A percentile compares a stretch with the other conserved stretches of the same genome.
Conservation (phyloP, 352 stramenopile species). For the Pythium sp. region DNA sequence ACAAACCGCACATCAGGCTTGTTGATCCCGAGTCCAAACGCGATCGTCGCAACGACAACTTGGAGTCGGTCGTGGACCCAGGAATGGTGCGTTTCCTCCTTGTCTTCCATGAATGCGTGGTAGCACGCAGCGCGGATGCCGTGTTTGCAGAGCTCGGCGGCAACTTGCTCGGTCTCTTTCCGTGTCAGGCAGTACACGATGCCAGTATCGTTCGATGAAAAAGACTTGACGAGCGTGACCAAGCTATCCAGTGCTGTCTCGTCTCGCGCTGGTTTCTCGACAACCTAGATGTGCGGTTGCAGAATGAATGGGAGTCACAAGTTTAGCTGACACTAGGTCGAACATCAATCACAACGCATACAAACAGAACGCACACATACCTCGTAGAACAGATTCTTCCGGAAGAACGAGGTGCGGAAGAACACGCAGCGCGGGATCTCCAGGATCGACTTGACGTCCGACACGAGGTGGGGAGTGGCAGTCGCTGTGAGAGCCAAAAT, state of each 20-base stretch:
- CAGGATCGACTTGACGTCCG: constrained; percentile 72
- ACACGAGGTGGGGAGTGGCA: constrained; percentile 67
- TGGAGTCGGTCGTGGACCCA: constrained; percentile 62
- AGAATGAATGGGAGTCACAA: constrained; percentile 6
- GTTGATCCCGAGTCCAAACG: constrained; percentile 94
- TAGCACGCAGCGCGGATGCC: constrained; percentile 87
- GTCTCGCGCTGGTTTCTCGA: constrained; percentile 49
- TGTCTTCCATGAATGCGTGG: constrained; percentile 79
- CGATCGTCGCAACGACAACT: constrained; percentile 92
- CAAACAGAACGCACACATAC: constrained; percentile 37
- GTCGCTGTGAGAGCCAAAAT: constrained; percentile 91
- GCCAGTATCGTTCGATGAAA: constrained; percentile 51
- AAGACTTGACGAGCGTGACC: constrained; percentile 73
- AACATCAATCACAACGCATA: background rate
- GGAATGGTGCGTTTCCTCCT: constrained; percentile 56
- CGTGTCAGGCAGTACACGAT: constrained; percentile 92
- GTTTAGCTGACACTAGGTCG: background rate
- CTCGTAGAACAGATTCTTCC: constrained; percentile 90
- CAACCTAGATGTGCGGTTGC: constrained; percentile 22
- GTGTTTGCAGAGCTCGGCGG: constrained; percentile 58
- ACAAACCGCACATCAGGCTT: constrained; percentile 92
- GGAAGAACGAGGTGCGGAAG: constrained; percentile 89
- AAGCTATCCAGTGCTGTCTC: constrained; percentile 54
- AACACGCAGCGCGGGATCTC: constrained; percentile 76
- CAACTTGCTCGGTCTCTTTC: constrained; percentile 91